Evolutionary conservation across 306 rosid species (phyloP).

Genomic region (Cicer yamashitae): DNA sequence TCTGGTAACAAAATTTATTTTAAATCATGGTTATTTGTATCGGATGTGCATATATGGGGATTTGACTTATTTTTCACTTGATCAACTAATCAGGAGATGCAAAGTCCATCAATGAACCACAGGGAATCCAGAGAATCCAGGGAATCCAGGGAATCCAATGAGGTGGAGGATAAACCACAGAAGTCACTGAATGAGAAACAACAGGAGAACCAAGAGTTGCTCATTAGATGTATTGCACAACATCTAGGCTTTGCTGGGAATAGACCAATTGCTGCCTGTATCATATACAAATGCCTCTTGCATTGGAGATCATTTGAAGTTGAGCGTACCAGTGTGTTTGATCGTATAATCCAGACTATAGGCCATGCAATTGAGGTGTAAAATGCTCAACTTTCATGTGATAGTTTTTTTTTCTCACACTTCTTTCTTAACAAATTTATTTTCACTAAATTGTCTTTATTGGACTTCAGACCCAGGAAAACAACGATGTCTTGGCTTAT

Average conservation of each 20-base stretch:
- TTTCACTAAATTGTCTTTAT: constrained; percentile 37
- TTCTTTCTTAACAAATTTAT: constrained; percentile 29
- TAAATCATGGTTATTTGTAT: constrained; percentile 22
- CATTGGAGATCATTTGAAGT: constrained; percentile 78
- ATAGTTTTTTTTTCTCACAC: constrained; percentile 30
- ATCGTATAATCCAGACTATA: constrained; percentile 63
- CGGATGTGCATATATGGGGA: constrained; percentile 29
- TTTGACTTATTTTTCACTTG: constrained; percentile 39
- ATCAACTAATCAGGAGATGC: constrained; percentile 63
- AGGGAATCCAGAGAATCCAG: constrained; percentile 49
- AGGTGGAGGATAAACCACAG: constrained; percentile 66
- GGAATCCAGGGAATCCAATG: constrained; percentile 55
- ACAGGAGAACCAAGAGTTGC: constrained; percentile 71
- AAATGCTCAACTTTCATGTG: constrained; percentile 41
- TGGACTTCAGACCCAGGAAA: constrained; percentile 61
- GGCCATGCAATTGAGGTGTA: constrained; percentile 67
- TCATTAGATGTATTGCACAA: constrained; percentile 61
- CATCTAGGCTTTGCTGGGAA: constrained; percentile 64
- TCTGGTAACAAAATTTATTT: constrained; percentile 57
- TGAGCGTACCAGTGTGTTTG: constrained; percentile 66
- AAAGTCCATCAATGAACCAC: constrained; percentile 68
- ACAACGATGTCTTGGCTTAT: constrained; percentile 63
- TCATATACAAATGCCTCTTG: constrained; percentile 64
- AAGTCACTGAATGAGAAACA: constrained; percentile 70
- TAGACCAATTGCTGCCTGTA: constrained; percentile 65